These are phyloP conservation scores for Tausonia pullulans DNA, from an alignment of 1,284 basidiomycete species.

Conservation along the genomic window DNA sequence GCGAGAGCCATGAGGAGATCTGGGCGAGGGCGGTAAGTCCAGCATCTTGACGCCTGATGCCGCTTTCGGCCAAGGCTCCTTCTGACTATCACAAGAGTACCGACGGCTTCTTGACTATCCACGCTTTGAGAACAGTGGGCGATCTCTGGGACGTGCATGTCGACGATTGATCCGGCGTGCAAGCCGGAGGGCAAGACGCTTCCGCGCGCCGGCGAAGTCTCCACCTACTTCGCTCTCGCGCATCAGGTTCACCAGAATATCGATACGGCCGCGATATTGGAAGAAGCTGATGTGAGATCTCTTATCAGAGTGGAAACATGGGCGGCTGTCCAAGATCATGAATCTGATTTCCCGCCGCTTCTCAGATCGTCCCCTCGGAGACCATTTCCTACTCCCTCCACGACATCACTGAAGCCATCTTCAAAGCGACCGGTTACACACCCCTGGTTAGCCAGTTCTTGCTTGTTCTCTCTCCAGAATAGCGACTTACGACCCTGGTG, in stretches of 20 bases:
- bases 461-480: neutral
- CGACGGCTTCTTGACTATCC: neutral
- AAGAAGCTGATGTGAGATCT: slow-evolving; percentile 29
- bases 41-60: neutral
- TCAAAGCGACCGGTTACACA: slow-evolving; percentile 17
- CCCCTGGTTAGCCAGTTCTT: slow-evolving; percentile 24
- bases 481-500: too few species aligned
- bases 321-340: neutral
- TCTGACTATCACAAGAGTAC: neutral
- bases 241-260: slow-evolving; percentile 25
- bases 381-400: slow-evolving; percentile 29
- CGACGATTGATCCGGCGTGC: slow-evolving; percentile 27
- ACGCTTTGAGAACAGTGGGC: slow-evolving; percentile 27
- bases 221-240: slow-evolving; percentile 29
- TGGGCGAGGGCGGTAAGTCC: slow-evolving; percentile 31
- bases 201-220: neutral
- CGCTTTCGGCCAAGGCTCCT: too few species aligned
- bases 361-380: slow-evolving; percentile 31
- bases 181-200: neutral
- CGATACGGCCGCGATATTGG: slow-evolving; percentile 23
- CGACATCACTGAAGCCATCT: slow-evolving; percentile 26
- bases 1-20: slow-evolving; percentile 35
- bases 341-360: neutral
- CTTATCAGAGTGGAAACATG: neutral
- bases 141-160: slow-evolving; percentile 30